phyloP scores from a whole-genome alignment of 2,329 filamentous ascomycete genomes.

The Trichoderma semiorbis region DNA sequence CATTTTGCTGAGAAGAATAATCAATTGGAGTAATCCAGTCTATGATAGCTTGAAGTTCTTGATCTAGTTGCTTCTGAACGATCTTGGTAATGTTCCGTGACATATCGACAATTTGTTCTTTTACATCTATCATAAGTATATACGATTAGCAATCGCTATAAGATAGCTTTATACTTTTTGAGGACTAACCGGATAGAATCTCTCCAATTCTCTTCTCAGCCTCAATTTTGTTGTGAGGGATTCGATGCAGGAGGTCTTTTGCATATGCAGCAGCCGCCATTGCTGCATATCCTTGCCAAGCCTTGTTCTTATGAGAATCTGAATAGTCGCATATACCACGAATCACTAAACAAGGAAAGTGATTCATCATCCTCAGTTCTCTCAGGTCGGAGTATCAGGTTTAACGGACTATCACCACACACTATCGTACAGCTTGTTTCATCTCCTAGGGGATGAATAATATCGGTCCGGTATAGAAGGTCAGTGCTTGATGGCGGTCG shows the following conservation, averaged over 20 bases:
- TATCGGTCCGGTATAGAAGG: no score
- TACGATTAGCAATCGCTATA: not conserved
- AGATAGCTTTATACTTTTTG: not conserved
- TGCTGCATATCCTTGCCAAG: not conserved
- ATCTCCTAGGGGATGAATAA: no score
- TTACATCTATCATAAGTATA: not conserved
- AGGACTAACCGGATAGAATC: not conserved
- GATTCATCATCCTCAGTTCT: no score
- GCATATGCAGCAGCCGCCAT: not conserved
- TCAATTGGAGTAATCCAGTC: not conserved
- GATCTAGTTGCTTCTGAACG: not conserved
- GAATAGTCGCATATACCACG: not conserved
- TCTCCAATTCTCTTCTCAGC: not conserved
- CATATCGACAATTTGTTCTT: not conserved
- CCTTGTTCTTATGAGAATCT: not conserved
- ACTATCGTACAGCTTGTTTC: no score
- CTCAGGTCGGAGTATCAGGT: no score
- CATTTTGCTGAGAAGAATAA: not conserved
- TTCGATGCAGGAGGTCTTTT: not conserved
- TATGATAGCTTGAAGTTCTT: not conserved
- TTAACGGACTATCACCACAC: no score
- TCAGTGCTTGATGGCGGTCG: no score
- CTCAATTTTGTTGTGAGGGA: not conserved
- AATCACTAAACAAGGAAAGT: not conserved
- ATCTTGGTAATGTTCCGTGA: not conserved